phyloP scores from a whole-genome alignment of 352 stramenopile species.

The Phytopythium ostracodes region DNA sequence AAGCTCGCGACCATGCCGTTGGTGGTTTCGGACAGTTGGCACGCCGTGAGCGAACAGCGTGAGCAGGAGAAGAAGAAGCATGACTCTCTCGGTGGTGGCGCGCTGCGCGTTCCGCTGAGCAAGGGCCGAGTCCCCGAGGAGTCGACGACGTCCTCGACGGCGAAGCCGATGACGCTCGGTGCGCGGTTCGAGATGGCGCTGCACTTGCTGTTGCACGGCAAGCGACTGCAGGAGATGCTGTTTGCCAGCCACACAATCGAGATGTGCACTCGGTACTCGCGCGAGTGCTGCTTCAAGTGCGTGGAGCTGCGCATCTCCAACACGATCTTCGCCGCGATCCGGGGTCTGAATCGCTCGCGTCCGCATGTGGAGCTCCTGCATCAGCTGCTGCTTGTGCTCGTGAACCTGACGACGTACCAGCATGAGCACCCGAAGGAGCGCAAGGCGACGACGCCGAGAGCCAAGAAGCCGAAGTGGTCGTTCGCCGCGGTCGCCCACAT shows the following conservation, averaged over 20 bases:
- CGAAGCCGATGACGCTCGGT: conserved; percentile 52
- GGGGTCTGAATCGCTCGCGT: conserved; percentile 92
- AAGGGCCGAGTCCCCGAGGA: background rate
- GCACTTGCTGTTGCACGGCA: conserved; percentile 70
- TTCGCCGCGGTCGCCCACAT: conserved; percentile 7
- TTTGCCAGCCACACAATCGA: conserved; percentile 91
- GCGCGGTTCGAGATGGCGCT: conserved; percentile 63
- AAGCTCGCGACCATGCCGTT: conserved; percentile 55
- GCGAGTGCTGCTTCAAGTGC: conserved; percentile 89
- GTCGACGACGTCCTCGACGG: conserved; percentile 12
- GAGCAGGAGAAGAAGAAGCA: conserved; percentile 1
- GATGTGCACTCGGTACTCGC: conserved; percentile 88
- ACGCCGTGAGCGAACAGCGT: background rate
- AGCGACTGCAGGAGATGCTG: conserved; percentile 90
- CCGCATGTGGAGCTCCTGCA: conserved; percentile 94
- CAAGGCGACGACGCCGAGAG: conserved; percentile 25
- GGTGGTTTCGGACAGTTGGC: conserved; percentile 14
- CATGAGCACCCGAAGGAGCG: conserved; percentile 20
- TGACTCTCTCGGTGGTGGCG: background rate
- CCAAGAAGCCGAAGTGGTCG: conserved; percentile 22
- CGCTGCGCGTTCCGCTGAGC: conserved; percentile 3
- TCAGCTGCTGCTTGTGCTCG: conserved; percentile 72
- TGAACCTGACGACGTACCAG: conserved; percentile 86
- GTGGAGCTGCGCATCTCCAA: conserved; percentile 78
- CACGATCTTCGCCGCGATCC: conserved; percentile 91